A percentile compares a stretch with the other conserved stretches of the same genome.
Evolutionary conservation across 2,329 filamentous ascomycete species (phyloP).

Genomic region (Cladobotryum mycophilum): DNA sequence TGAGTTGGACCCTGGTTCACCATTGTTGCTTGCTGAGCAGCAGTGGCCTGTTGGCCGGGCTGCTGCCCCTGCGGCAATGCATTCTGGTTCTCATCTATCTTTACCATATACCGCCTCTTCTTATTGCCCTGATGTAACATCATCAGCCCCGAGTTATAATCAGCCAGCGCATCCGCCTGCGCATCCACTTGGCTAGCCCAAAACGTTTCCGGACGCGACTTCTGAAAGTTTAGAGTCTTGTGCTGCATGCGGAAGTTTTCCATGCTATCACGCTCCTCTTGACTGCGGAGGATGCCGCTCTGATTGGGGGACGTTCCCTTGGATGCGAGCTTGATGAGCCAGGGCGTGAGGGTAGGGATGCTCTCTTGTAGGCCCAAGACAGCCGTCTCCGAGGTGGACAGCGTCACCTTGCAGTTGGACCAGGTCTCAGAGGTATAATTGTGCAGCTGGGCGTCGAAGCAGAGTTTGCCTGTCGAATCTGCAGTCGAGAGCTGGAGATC

Average conservation of each 20-base stretch:
- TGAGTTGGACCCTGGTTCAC: no score
- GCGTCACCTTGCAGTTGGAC: constrained; percentile 51
- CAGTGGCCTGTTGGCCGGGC: no score
- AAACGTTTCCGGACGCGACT: no score
- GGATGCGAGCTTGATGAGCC: constrained; percentile 47
- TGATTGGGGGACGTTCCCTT: constrained; percentile 7
- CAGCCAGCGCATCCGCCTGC: no score
- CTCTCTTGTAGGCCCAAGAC: constrained; percentile 50
- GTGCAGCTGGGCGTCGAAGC: constrained; percentile 56
- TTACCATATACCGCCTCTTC: no score
- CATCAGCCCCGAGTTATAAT: no score
- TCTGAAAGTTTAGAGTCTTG: neutral
- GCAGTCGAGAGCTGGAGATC: constrained; percentile 56
- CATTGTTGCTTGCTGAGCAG: no score
- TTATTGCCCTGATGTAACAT: no score
- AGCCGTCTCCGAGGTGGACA: constrained; percentile 58
- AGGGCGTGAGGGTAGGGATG: constrained; percentile 49
- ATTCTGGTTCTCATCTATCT: no score
- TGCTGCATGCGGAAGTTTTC: constrained; percentile 18
- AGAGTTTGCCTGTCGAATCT: constrained; percentile 43
- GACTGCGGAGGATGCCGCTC: constrained; percentile 30
- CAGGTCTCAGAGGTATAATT: constrained; percentile 60
- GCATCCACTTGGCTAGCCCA: no score
- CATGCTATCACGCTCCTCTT: constrained; percentile 32
- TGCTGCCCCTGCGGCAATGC: no score